Evolutionary conservation across 192 early-diverging fungal genomes (phyloP).

Genomic region (Coemansia sp.): DNA sequence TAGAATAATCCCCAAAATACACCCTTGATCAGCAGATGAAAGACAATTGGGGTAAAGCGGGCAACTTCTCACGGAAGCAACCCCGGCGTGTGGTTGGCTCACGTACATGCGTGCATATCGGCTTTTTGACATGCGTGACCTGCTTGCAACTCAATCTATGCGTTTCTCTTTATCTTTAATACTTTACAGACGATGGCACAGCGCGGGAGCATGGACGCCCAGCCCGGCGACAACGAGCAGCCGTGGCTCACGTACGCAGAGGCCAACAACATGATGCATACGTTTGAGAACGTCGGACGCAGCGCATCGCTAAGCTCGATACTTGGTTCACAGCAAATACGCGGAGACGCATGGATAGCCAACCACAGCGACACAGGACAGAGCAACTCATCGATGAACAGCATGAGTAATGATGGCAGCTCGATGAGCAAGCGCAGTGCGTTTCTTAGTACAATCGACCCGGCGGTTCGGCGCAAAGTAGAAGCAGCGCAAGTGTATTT

Average conservation of each 20-base stretch:
- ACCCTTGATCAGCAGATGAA: neutral
- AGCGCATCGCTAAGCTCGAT: slow-evolving; percentile 38
- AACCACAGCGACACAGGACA: neutral
- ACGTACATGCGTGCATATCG: neutral
- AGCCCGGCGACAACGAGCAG: slow-evolving; percentile 33
- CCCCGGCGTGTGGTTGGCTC: neutral
- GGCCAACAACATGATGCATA: slow-evolving; percentile 53
- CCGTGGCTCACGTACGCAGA: slow-evolving; percentile 51
- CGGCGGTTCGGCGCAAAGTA: slow-evolving; percentile 41
- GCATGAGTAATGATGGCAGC: slow-evolving; percentile 5
- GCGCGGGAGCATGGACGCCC: slow-evolving; percentile 23
- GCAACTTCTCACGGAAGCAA: neutral
- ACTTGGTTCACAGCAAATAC: slow-evolving; percentile 14
- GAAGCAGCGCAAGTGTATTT: slow-evolving; percentile 62
- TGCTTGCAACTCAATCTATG: no score
- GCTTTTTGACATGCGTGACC: no score
- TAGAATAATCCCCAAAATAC: neutral
- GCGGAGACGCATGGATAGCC: slow-evolving; percentile 4
- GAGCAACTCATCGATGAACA: neutral
- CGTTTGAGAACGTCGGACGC: slow-evolving; percentile 49
- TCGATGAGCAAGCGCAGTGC: slow-evolving; percentile 48
- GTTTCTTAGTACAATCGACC: slow-evolving; percentile 50
- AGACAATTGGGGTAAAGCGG: neutral
- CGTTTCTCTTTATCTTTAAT: neutral
- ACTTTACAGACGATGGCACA: neutral